Evolutionary conservation across 768 basidiomycete species (phyloP), one percentile per base, ranked within the genome.

Genomic region (Imleria badia): DNA sequence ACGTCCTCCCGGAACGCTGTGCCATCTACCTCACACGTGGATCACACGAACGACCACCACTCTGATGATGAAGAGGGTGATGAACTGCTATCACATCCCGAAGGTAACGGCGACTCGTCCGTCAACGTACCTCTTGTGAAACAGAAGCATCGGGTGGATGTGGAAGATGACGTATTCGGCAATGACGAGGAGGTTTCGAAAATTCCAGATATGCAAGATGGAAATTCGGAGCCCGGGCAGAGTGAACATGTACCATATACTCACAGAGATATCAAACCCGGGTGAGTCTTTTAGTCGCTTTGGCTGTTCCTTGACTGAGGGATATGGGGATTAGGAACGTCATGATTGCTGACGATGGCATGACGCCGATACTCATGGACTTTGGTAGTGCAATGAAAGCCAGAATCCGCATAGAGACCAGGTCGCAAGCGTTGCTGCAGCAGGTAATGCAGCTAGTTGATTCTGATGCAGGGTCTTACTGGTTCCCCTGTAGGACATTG

Each of bases 201-300:
- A 45, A 65, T 72, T 36, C 77, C 79, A 41, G 70, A 73, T 31
- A 65, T 75, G 20, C 75, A 71, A 42, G 76, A 73, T 46, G 73
- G 70, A 15, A 62, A 61, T 23, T 68, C 63, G 19, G 68, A 61
- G 12, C 62, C 74, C 5, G 78, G 77, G 3, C 70, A 76, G 57
- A 63, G 63, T 3, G 86, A 87, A 60, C 69, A 87, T 29, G 81
- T 93, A 9, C 94, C 97, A 1, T 99, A 95, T 69, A 96, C 96
- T 1, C 97, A 99, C 72, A 79, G 97, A 51, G 97, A 99, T 74
- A 76, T 98, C 63, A 99, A 99, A 74, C 96, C 94, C 42, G 95
- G 86, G 95, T 95, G 63, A 61, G 88, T 75, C 19, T 54, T 34
- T 26, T 15, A 47, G 40, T 33, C 31, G 29, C 33, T 33, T 22